These are phyloP conservation scores for Phytophthora melonis DNA, from an alignment of 352 stramenopile genomes.

Conservation along the genomic window DNA sequence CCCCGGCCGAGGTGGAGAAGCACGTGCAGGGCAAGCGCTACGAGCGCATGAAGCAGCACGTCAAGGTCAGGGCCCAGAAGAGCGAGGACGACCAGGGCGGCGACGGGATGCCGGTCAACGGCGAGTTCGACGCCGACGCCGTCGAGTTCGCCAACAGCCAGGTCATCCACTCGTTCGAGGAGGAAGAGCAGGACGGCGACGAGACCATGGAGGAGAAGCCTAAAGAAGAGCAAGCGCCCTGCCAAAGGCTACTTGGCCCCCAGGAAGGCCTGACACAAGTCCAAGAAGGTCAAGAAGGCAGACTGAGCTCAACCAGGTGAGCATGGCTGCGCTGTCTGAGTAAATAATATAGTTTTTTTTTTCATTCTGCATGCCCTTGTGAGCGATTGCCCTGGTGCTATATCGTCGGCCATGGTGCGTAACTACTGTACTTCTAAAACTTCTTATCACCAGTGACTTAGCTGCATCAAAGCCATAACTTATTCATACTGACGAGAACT, in stretches of 20 bases:
- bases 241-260: slow-evolving; percentile 32
- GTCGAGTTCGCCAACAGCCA: slow-evolving; percentile 88
- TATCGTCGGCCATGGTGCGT: too few species aligned
- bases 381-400: too few species aligned
- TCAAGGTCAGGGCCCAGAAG: slow-evolving; percentile 55
- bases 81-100: slow-evolving; percentile 45
- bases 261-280: slow-evolving; percentile 41
- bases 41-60: slow-evolving; percentile 79
- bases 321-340: neutral
- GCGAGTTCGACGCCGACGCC: slow-evolving; percentile 78
- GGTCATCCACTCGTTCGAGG: slow-evolving; percentile 74
- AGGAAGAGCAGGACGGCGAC: slow-evolving; percentile 47
- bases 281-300: slow-evolving; percentile 40
- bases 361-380: slow-evolving; percentile 8
- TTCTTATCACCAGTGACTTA: too few species aligned
- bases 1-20: slow-evolving; percentile 88
- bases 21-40: slow-evolving; percentile 92
- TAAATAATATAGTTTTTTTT: slow-evolving; percentile 45
- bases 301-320: slow-evolving; percentile 8
- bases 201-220: slow-evolving; percentile 31
- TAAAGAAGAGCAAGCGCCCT: slow-evolving; percentile 41
- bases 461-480: too few species aligned
- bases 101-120: slow-evolving; percentile 18
- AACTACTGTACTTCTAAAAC: too few species aligned
- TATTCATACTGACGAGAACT: too few species aligned